phyloP scores from a whole-genome alignment of 345 rosid genomes.

The Viola odorata region DNA sequence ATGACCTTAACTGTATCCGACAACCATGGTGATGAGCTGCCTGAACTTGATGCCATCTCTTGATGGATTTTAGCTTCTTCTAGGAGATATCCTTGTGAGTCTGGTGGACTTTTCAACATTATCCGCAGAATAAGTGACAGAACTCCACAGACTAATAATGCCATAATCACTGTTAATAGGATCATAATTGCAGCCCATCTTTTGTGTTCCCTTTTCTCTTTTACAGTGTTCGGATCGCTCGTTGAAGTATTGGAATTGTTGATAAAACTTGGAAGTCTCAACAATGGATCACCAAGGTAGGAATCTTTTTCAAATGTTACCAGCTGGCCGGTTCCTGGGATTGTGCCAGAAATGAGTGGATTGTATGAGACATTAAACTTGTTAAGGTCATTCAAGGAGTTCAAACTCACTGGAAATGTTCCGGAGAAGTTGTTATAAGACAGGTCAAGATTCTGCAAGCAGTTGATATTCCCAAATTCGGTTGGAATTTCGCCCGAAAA shows the following conservation, averaged over 20 bases:
- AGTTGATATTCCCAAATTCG: conserved; percentile 53
- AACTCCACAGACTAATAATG: conserved; percentile 39
- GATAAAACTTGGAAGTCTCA: conserved; percentile 49
- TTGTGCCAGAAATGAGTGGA: conserved; percentile 54
- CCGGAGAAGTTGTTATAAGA: conserved; percentile 89
- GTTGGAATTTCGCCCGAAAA: conserved; percentile 66
- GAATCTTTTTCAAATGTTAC: conserved; percentile 66
- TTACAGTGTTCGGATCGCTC: not conserved
- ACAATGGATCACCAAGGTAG: conserved; percentile 67
- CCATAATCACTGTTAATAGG: conserved; percentile 34
- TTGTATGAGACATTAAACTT: conserved; percentile 87
- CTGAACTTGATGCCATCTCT: conserved; percentile 51
- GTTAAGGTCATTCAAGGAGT: conserved; percentile 48
- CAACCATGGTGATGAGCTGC: conserved; percentile 66
- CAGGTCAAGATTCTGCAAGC: conserved; percentile 75
- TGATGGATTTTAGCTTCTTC: conserved; percentile 43
- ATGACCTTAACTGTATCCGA: conserved; percentile 71
- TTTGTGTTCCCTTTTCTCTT: conserved; percentile 16
- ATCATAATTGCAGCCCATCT: conserved; percentile 32
- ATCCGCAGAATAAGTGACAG: conserved; percentile 37
- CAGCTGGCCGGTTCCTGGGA: conserved; percentile 76
- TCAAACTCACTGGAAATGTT: conserved; percentile 55
- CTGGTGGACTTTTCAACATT: conserved; percentile 33
- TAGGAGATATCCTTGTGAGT: conserved; percentile 39
- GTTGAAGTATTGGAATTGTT: conserved; percentile 17